Evolutionary conservation across 345 rosid species (phyloP).

Genomic region (Firmiana major): DNA sequence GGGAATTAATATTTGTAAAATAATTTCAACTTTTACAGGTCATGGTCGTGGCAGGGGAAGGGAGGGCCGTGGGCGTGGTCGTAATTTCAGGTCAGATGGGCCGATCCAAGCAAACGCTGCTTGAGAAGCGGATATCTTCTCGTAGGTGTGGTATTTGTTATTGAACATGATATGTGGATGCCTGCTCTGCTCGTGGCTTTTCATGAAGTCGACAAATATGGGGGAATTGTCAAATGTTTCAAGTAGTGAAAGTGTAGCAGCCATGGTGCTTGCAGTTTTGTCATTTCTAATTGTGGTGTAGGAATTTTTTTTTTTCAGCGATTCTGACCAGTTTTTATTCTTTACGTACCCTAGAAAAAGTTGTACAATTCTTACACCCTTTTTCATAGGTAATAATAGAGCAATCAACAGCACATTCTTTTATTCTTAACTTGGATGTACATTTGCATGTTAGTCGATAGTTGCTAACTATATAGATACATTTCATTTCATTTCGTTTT

Average conservation of each 20-base stretch:
- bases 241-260: slow-evolving; percentile 11
- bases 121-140: slow-evolving; percentile 11
- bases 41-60: slow-evolving; percentile 31
- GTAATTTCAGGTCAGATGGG: slow-evolving; percentile 1
- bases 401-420: slow-evolving; percentile 25
- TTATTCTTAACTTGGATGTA: slow-evolving; percentile 3
- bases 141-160: slow-evolving; percentile 12
- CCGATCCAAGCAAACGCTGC: slow-evolving; percentile 24
- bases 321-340: not conserved
- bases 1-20: not conserved
- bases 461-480: too few relatives aligned
- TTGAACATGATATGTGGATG: slow-evolving; percentile 24
- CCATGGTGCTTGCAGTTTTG: slow-evolving; percentile 19
- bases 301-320: not conserved
- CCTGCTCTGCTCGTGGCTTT: slow-evolving; percentile 33
- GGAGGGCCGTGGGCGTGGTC: slow-evolving; percentile 20
- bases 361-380: slow-evolving; percentile 16
- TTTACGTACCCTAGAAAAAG: slow-evolving; percentile 7
- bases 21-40: slow-evolving; percentile 15
- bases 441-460: not conserved
- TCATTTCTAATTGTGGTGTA: slow-evolving; percentile 7
- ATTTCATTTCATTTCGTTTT: too few relatives aligned
- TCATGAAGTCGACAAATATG: slow-evolving; percentile 18
- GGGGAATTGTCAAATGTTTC: slow-evolving; percentile 21
- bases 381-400: slow-evolving; percentile 26